A percentile compares a stretch with the other conserved stretches of the same genome.
phyloP scores from a whole-genome alignment of 495 filamentous ascomycete species.

The Aspergillus avenaceus region DNA sequence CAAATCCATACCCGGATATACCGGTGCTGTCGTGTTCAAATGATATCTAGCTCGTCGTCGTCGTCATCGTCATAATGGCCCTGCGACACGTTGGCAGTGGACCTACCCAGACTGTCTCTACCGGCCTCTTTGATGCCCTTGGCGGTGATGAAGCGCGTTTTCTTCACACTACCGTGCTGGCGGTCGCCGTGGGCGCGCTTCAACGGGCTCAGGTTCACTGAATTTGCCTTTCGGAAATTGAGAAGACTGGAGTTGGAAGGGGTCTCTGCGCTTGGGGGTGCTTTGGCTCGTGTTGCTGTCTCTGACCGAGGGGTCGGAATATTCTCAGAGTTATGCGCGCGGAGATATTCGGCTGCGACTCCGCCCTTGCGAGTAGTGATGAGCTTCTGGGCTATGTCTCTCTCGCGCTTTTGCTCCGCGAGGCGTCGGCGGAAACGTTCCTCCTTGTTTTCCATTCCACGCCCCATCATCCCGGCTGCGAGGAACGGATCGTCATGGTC shows the following conservation, averaged over 20 bases:
- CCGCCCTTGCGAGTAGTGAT: conserved; percentile 55
- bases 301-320: background rate
- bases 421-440: conserved; percentile 66
- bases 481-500: conserved; percentile 56
- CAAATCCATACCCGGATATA: background rate
- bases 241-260: conserved; percentile 19
- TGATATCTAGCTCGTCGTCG: conserved; percentile 53
- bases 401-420: conserved; percentile 70
- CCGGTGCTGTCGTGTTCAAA: conserved; percentile 23
- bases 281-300: background rate
- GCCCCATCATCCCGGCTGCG: conserved; percentile 42
- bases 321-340: conserved; percentile 31
- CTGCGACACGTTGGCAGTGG: conserved; percentile 21
- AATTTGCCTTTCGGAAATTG: conserved; percentile 32
- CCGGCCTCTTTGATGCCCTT: conserved; percentile 75
- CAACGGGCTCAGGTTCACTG: conserved; percentile 65
- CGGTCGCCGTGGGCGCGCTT: conserved; percentile 49
- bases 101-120: conserved; percentile 63
- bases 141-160: conserved; percentile 75
- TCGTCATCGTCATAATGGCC: conserved; percentile 38
- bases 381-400: conserved; percentile 72
- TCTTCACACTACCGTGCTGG: conserved; percentile 53
- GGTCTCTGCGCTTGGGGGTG: conserved; percentile 1
- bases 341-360: conserved; percentile 75
- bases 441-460: conserved; percentile 52